These are phyloP conservation scores for Citropsis articulata DNA, from an alignment of 345 rosid species.

Conservation along the genomic window DNA sequence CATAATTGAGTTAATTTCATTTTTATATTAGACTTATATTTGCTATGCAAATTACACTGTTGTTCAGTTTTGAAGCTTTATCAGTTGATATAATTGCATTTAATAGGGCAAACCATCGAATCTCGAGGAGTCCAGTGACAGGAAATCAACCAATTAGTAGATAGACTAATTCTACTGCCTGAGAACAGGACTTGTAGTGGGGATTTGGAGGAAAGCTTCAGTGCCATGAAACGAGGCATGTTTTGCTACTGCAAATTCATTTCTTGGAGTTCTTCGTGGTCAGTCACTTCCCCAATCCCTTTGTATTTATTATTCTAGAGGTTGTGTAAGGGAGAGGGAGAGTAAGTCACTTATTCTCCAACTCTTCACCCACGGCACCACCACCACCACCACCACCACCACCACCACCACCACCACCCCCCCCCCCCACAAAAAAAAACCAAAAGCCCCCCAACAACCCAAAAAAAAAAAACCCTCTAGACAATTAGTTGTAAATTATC, in stretches of 20 bases:
- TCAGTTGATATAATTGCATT: conserved; percentile 5
- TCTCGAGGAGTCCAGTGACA: conserved; percentile 30
- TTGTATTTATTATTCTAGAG: conserved; percentile 8
- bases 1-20: background rate
- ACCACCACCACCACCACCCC: too few species aligned
- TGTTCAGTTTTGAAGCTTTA: background rate
- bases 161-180: conserved; percentile 19
- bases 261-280: background rate
- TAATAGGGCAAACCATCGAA: conserved; percentile 34
- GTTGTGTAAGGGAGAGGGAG: background rate
- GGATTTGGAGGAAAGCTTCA: background rate
- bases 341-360: background rate
- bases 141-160: conserved; percentile 19
- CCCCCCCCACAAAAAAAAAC: too few species aligned
- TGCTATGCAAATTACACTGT: background rate
- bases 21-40: background rate
- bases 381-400: background rate
- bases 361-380: background rate
- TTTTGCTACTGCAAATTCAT: background rate
- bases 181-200: background rate
- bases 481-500: conserved; percentile 3
- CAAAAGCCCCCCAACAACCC: too few species aligned
- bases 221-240: background rate
- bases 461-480: background rate
- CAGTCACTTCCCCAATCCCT: background rate